Base-by-base conservation (phyloP, 2,329 filamentous ascomycete genomes). In the Pyricularia pennisetigena region DNA sequence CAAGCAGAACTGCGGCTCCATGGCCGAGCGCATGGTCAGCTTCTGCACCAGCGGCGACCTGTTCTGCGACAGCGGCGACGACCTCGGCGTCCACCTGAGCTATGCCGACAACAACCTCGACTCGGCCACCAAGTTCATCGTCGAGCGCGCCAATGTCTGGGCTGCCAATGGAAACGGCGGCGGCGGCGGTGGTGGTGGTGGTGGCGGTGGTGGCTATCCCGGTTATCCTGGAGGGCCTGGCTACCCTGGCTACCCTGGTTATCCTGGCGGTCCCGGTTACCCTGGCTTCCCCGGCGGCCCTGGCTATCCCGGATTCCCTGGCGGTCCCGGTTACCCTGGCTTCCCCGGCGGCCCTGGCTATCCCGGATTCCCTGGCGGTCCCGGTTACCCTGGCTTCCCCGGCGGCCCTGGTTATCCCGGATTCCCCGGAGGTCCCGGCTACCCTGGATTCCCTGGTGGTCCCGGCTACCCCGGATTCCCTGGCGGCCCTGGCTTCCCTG, bases 41-140 rank as follows among this genome's bases (percentile, higher is more conserved):
- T 72, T 72, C 57, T 73, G 72, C 67, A 71, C 71, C 49, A 66
- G 54, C 9, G 70, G 69, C 4, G 72, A 73, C 29, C 67, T 61
- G n/a, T 73, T 70, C 26, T 73, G 72, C 54, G 71, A 72, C 61
- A 71, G 71, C 7, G 72, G 72, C 4, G 67, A 68, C 4, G 65
- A 68, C n/a, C 2, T 68, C 0, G 59, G 70, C 16, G 71, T 72
- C 16, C 72, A 73, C 66, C 20, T 68, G 26, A 65, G 67, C 30
- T 72, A 73, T 16, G 70, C 71, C 28, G 59, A 70, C 23, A 69
- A 65, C 8, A 70, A 73, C 41, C 68, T 70, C 26, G 10, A 23
- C 2, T 20, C 59, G 64, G 71, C 69, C 4, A 68, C 69, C 14
- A 64, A 65, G 4, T 72, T 71, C 64, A 67, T 69, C 20, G 30